phyloP scores from a whole-genome alignment of 2,329 filamentous ascomycete genomes.

The Apiospora malaysiana region DNA sequence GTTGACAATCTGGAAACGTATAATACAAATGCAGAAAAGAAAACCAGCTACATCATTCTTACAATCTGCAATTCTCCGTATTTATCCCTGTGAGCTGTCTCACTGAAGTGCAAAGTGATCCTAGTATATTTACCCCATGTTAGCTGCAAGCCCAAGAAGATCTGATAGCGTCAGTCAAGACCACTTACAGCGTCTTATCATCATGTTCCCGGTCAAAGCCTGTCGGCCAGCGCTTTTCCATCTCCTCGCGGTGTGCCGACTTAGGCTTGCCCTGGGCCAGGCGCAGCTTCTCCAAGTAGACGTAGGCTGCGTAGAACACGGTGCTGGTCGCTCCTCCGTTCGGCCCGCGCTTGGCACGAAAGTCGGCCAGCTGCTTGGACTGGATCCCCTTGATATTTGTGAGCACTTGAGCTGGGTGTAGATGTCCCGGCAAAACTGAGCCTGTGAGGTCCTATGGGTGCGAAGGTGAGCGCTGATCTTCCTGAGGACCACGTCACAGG shows the following conservation, averaged over 20 bases:
- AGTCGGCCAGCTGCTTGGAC: conserved; percentile 51
- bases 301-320: conserved; percentile 60
- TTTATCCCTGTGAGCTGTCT: background rate
- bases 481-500: conserved; percentile 60
- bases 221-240: conserved; percentile 44
- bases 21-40: too few relatives aligned
- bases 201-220: background rate
- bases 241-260: conserved; percentile 52
- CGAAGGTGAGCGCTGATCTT: conserved; percentile 61
- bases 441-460: conserved; percentile 51
- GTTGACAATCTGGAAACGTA: too few relatives aligned
- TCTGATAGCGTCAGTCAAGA: background rate
- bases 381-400: conserved; percentile 36
- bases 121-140: background rate
- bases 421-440: conserved; percentile 53
- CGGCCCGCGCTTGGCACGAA: conserved; percentile 55
- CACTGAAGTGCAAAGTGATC: background rate
- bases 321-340: conserved; percentile 50
- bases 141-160: background rate
- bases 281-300: conserved; percentile 65
- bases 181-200: background rate
- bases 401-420: conserved; percentile 44
- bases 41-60: too few relatives aligned
- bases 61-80: background rate
- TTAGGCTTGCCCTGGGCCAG: conserved; percentile 58